Base-by-base conservation (phyloP, 139 green algal genomes). In the Klebsormidium nitens region DNA sequence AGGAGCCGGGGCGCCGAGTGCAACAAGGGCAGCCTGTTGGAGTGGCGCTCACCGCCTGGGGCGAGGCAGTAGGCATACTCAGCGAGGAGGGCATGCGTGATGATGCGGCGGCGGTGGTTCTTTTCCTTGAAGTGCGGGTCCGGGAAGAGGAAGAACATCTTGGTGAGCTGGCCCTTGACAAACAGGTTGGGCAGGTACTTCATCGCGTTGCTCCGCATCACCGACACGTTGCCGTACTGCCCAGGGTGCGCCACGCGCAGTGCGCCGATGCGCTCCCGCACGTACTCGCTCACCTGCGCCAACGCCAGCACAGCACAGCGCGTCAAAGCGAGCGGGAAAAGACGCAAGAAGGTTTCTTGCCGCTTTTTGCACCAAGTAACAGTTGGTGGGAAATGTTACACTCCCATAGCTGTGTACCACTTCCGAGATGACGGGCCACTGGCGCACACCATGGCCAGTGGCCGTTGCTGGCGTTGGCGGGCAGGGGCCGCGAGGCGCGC, bases 91-190 rank as follows among this genome's bases (percentile, higher is more conserved):
- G 80, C 74, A 5, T 59, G 66, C 72, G 87, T 88, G 66, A 99
- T 94, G 83, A 99, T 97, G 52, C 94, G 85, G 2, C 94, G 74
- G 35, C 88, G 59, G 69, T 90, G 83, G 44, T 90, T 94, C 49
- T 72, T 40, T 28, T 64, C 58, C 59, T 89, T 89, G 77, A 89
- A 89, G 71, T 89, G 84, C 31, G 84, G 84, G 46, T 89, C 84
- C 32, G 94, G 90, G 77, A 98, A 99, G 0, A 98, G 85, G 84
- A 99, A 99, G 84, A 99, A 98, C 37, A 99, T 82, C 80, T 97
- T 97, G 38, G 85, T 84, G 29, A 75, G 48, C 56, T 79, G 72
- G 0, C 89, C 94, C 67, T 96, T 96, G 0, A 63, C 17, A 68
- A 98, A 97, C 80, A 92, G 97, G 84, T 97, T 88, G 28, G 90